Conservation (phyloP, 2,329 filamentous ascomycete genomes). For the Epicoccum sorghinum region DNA sequence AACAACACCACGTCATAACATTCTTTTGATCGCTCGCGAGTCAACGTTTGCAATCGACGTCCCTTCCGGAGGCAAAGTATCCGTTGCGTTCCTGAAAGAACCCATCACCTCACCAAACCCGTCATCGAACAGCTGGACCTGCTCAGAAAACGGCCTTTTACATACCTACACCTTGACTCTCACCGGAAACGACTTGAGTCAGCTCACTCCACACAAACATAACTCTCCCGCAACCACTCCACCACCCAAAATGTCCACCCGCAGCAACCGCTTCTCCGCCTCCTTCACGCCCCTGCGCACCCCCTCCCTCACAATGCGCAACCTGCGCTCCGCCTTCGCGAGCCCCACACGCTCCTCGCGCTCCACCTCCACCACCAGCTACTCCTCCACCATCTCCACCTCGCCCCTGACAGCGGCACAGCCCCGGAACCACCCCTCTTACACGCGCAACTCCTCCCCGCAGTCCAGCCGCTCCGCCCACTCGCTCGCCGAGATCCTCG, state of each 20-base stretch:
- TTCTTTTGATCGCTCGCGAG: constrained; percentile 11
- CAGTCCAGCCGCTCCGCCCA: constrained; percentile 14
- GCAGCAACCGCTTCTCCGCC: constrained; percentile 45
- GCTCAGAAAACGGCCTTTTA: constrained; percentile 6
- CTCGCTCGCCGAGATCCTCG: constrained; percentile 40
- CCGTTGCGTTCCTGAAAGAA: no score
- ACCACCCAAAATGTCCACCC: constrained; percentile 37
- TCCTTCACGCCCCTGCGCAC: constrained; percentile 45
- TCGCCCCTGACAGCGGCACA: constrained; percentile 28
- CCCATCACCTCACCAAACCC: no score
- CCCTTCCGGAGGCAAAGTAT: constrained; percentile 1
- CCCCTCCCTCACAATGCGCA: constrained; percentile 35
- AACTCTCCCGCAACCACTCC: constrained; percentile 3
- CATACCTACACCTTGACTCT: no score
- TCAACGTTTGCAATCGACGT: background rate
- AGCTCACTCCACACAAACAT: background rate
- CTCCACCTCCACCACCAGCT: constrained; percentile 31
- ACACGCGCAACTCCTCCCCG: constrained; percentile 26
- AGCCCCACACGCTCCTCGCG: constrained; percentile 39
- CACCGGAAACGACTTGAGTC: no score
- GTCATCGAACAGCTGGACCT: constrained; percentile 21
- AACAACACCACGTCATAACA: constrained; percentile 15
- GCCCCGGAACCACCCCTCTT: background rate
- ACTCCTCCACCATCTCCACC: constrained; percentile 33
- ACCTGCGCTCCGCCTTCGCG: constrained; percentile 43